A percentile compares a stretch with the other conserved stretches of the same genome.
Evolutionary conservation across 2,329 filamentous ascomycete genomes (phyloP).

Genomic region (Diaporthe velutina): DNA sequence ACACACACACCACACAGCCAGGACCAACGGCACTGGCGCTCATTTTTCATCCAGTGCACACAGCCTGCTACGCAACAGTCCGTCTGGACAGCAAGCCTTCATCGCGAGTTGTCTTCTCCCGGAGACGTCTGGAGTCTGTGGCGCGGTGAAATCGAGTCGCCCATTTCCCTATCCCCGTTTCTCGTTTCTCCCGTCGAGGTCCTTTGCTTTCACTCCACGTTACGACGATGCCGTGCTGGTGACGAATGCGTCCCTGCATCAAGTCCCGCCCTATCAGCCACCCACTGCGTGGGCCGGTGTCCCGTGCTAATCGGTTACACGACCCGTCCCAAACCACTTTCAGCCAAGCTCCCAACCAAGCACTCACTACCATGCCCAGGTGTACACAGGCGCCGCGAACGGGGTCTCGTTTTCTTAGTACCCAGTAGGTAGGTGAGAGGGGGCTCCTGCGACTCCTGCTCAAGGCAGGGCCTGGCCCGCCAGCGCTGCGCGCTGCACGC

Average conservation of each 20-base stretch:
- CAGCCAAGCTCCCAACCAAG: slow-evolving; percentile 29
- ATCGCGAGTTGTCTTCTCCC: not conserved
- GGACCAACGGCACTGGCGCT: not conserved
- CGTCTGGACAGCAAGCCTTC: not conserved
- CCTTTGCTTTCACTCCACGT: slow-evolving; percentile 25
- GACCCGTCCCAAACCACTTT: slow-evolving; percentile 26
- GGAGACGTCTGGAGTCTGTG: not conserved
- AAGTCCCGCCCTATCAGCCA: not conserved
- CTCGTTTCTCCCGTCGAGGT: slow-evolving; percentile 2
- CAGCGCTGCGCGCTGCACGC: slow-evolving; percentile 7
- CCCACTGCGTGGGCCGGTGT: not conserved
- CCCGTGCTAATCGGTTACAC: not conserved
- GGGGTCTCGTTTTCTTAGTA: slow-evolving; percentile 16
- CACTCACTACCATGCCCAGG: slow-evolving; percentile 29
- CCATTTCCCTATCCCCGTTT: not conserved
- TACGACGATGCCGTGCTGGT: slow-evolving; percentile 20
- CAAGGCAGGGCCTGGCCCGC: not conserved
- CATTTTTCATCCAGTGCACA: slow-evolving; percentile 2
- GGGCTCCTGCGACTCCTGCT: not conserved
- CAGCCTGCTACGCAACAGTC: not conserved
- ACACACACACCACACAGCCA: no score
- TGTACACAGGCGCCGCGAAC: slow-evolving; percentile 29
- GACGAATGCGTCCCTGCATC: slow-evolving; percentile 26
- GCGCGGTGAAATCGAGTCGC: not conserved
- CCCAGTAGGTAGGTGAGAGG: slow-evolving; percentile 9